Conservation (phyloP, 1,284 basidiomycete species). For the Sphaerobolus stellatus region DNA sequence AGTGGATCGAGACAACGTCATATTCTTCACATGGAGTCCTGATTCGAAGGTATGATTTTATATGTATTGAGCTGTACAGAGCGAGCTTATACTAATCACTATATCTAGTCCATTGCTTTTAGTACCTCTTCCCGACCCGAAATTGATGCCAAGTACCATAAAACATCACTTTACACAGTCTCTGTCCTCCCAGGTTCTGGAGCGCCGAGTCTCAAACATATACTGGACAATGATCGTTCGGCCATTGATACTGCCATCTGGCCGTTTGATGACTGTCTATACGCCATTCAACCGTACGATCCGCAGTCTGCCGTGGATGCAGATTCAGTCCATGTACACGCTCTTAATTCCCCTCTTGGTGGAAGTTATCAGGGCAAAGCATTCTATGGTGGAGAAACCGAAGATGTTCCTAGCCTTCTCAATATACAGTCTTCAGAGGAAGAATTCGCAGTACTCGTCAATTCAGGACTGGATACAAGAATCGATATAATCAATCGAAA, state of each 20-base stretch:
- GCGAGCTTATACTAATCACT: background rate
- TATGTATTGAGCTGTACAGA: background rate
- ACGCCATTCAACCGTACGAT: constrained; percentile 11
- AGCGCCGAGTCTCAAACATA: background rate
- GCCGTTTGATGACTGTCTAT: background rate
- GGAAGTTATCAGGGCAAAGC: background rate
- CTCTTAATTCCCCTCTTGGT: constrained; percentile 5
- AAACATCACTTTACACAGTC: constrained; percentile 4
- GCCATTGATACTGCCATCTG: background rate
- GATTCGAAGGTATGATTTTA: constrained; percentile 16
- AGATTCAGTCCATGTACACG: background rate
- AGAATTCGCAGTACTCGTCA: constrained; percentile 16
- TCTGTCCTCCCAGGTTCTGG: background rate
- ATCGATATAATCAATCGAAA: constrained; percentile 13
- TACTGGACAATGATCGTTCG: background rate
- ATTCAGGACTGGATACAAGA: constrained; percentile 13
- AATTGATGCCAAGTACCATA: constrained; percentile 5
- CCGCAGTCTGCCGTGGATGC: constrained; percentile 12
- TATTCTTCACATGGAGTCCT: constrained; percentile 14
- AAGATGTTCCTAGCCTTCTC: constrained; percentile 11
- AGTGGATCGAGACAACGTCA: constrained; percentile 12
- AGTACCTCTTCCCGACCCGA: background rate
- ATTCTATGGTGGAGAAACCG: constrained; percentile 15
- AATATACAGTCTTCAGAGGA: constrained; percentile 14
- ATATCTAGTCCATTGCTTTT: background rate